phyloP scores from a whole-genome alignment of 1,139 yeast genomes.

The Yamadazyma songkhlaensis region DNA sequence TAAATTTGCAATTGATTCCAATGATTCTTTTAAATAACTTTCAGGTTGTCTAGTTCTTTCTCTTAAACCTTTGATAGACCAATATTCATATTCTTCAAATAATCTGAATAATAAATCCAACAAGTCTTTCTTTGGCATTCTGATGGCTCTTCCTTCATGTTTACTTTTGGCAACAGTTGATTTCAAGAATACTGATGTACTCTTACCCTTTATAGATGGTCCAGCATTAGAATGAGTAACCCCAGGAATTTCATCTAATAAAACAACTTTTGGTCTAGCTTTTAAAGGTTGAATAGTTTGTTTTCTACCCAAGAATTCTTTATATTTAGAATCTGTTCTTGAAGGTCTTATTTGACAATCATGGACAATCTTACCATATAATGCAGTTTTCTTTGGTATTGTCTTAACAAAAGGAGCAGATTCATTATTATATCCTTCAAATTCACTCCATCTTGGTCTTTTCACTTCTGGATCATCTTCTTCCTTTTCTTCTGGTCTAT shows the following conservation, averaged over 20 bases:
- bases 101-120: constrained; percentile 83
- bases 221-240: constrained; percentile 84
- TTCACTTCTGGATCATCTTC: constrained; percentile 14
- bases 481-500: constrained; percentile 15
- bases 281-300: constrained; percentile 44
- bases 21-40: constrained; percentile 82
- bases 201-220: constrained; percentile 69
- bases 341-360: constrained; percentile 90
- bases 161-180: constrained; percentile 30
- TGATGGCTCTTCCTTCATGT: constrained; percentile 82
- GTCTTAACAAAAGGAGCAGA: constrained; percentile 71
- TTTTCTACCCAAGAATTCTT: constrained; percentile 45
- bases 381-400: constrained; percentile 79
- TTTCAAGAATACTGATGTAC: constrained; percentile 60
- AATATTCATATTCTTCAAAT: constrained; percentile 93
- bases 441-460: constrained; percentile 5
- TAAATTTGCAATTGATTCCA: constrained; percentile 85
- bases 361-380: constrained; percentile 86
- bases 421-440: constrained; percentile 9
- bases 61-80: constrained; percentile 92
- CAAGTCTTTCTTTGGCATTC: constrained; percentile 91
- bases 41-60: constrained; percentile 97
- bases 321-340: constrained; percentile 66
- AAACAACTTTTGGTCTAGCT: constrained; percentile 69
- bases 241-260: constrained; percentile 82